Base-by-base conservation (phyloP, 169 alveolate genomes). In the Plasmodium gonderi region DNA sequence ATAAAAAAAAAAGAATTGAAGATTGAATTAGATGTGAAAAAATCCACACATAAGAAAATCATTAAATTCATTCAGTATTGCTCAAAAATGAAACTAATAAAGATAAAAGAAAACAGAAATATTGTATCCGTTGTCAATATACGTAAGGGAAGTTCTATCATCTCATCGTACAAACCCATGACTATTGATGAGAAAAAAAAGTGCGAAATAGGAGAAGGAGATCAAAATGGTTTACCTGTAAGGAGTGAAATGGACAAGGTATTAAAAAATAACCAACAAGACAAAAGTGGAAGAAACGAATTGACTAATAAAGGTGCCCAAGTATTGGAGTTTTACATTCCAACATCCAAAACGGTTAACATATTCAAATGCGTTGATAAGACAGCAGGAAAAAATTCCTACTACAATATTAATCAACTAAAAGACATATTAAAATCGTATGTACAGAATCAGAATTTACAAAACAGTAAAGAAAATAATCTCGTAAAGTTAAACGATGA, bases 21-120 rank as follows among this genome's bases (percentile, higher is more conserved):
- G 49, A 14, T 91, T 40, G 47, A 64, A 76, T 72, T 83, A 31
- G 96, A 89, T 76, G 79, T 90, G 44, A 79, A 81, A 64, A 93
- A 90, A 54, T 93, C 96, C 8, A 90, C 94, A 9, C 78, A 64
- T 67, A 93, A 93, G 60, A 93, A 93, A 45, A 78, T 93, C 31
- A 80, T 47, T 45, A 93, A 93, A 65, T 75, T 93, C 80, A 82
- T 93, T 60, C 96, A 93, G 23, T 29, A 90, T 17, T 93, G 91
- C 75, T 60, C 94, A 11, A 93, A 93, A 79, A 85, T 82, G 23
- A 93, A 93, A 31, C 40, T 93, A 7, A 75, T 93, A 12, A 40
- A 83, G 12, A 44, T 93, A 74, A 93, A 93, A 72, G 96, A 93
- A 67, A 74, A 78, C 29, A 45, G 94, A 17, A 93, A 93, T 69